A percentile compares a stretch with the other conserved stretches of the same genome.
Evolutionary conservation across 129 eudicot species (phyloP).

Genomic region (Flaveria ramosissima): DNA sequence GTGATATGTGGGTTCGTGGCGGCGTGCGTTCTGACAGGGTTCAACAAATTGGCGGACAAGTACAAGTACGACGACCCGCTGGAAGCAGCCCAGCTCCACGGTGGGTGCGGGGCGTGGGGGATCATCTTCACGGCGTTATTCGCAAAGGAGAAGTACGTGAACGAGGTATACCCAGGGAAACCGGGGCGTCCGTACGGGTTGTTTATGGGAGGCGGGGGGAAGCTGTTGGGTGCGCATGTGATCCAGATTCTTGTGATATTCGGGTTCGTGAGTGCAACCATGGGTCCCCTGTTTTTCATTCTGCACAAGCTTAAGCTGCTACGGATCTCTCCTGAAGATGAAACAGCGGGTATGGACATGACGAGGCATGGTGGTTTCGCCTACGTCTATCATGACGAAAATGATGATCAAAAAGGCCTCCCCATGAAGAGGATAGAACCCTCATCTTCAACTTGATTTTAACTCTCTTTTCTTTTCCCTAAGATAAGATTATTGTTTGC

Average conservation of each 20-base stretch:
- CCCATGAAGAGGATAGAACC: constrained; percentile 47
- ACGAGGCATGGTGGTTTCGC: constrained; percentile 70
- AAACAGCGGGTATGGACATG: constrained; percentile 67
- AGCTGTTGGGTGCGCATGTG: constrained; percentile 49
- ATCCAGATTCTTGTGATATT: constrained; percentile 48
- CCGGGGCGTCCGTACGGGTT: constrained; percentile 53
- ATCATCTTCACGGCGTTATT: constrained; percentile 59
- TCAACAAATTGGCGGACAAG: constrained; percentile 48
- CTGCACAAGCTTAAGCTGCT: constrained; percentile 43
- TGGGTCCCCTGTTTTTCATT: constrained; percentile 48
- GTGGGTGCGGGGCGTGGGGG: constrained; percentile 76
- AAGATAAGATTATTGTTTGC: too few species aligned
- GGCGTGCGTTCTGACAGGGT: constrained; percentile 52
- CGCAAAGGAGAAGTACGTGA: constrained; percentile 46
- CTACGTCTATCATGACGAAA: constrained; percentile 54
- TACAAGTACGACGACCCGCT: constrained; percentile 57
- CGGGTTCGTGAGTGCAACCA: constrained; percentile 55
- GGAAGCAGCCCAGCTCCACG: constrained; percentile 69
- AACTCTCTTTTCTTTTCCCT: too few species aligned
- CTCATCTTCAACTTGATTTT: not conserved
- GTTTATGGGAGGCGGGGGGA: constrained; percentile 60
- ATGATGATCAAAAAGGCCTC: constrained; percentile 44
- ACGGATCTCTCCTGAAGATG: constrained; percentile 58
- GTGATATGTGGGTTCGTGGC: constrained; percentile 66
- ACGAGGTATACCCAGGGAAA: constrained; percentile 50